Conservation (phyloP, 257 asterid species). For the Scutellaria galericulata region DNA sequence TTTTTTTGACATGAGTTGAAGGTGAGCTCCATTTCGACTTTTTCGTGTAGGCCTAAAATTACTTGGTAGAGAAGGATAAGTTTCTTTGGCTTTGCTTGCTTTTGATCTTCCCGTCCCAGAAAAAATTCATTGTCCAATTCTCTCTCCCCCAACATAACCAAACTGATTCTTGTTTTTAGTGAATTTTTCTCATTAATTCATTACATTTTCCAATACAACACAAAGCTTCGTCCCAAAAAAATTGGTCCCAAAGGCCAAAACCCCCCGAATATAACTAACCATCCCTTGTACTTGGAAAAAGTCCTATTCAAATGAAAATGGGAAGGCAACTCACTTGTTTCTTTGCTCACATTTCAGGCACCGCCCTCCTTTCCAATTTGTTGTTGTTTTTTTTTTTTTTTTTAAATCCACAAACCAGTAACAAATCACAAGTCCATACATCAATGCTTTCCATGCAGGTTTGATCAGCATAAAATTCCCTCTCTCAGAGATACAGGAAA, state of each 20-base stretch:
- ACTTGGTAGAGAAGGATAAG: slow-evolving; percentile 15
- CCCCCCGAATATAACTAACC: no score
- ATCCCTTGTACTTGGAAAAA: neutral
- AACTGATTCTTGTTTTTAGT: neutral
- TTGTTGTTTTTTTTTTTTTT: neutral
- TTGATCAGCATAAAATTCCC: neutral
- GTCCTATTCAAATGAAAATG: slow-evolving; percentile 10
- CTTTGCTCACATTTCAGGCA: neutral
- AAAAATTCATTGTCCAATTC: neutral
- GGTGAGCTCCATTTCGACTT: neutral
- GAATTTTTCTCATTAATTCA: neutral
- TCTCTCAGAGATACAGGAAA: neutral
- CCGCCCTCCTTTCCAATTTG: neutral
- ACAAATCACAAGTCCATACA: neutral
- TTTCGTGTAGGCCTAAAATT: slow-evolving; percentile 8
- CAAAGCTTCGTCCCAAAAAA: no score
- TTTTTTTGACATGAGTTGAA: neutral
- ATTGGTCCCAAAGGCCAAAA: no score
- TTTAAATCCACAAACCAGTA: neutral
- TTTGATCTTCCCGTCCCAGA: neutral
- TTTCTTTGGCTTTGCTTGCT: slow-evolving; percentile 2
- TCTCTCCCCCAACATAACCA: neutral
- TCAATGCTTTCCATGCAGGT: neutral
- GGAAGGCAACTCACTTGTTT: slow-evolving; percentile 4
- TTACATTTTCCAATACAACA: neutral